Conservation (phyloP, 108 stramenopile genomes). For the Parietichytrium sp. region DNA sequence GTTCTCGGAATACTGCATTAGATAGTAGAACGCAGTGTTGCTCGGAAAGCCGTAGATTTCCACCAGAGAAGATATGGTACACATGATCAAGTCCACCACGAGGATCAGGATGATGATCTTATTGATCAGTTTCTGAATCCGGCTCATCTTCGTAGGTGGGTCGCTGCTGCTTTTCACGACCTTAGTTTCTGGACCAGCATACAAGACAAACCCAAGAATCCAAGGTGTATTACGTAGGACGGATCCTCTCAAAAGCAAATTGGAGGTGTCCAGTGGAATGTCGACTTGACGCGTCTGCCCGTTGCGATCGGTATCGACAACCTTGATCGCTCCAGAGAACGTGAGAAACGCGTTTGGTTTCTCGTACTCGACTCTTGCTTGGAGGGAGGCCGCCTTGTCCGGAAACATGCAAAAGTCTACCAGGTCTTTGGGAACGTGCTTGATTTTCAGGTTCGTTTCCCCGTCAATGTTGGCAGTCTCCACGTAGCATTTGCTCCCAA, state of each 20-base stretch:
- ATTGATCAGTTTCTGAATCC: conserved; percentile 69
- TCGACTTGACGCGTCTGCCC: neutral
- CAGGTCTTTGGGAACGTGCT: neutral
- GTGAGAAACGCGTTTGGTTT: conserved; percentile 1
- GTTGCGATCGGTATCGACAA: neutral
- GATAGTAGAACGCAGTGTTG: conserved; percentile 31
- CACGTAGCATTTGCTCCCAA: conserved; percentile 65
- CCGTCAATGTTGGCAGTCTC: conserved; percentile 59
- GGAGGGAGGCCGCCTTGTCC: neutral
- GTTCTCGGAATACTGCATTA: neutral
- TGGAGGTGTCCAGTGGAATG: conserved; percentile 40
- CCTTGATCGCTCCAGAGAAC: neutral
- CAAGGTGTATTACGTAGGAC: conserved; percentile 90
- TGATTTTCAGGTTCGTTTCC: conserved; percentile 59
- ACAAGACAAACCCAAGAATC: conserved; percentile 87
- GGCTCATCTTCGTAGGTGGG: conserved; percentile 88
- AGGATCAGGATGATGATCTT: conserved; percentile 53
- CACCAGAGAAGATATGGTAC: conserved; percentile 40
- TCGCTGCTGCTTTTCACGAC: conserved; percentile 84
- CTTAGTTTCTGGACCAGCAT: conserved; percentile 92
- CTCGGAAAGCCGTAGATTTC: neutral
- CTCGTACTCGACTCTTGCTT: neutral
- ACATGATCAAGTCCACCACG: conserved; percentile 44
- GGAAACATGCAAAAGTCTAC: conserved; percentile 36
- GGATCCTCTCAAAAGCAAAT: conserved; percentile 86